Evolutionary conservation across 257 asterid genomes (phyloP), one percentile per base, ranked within the genome.

Genomic region (Jasminum sambac): DNA sequence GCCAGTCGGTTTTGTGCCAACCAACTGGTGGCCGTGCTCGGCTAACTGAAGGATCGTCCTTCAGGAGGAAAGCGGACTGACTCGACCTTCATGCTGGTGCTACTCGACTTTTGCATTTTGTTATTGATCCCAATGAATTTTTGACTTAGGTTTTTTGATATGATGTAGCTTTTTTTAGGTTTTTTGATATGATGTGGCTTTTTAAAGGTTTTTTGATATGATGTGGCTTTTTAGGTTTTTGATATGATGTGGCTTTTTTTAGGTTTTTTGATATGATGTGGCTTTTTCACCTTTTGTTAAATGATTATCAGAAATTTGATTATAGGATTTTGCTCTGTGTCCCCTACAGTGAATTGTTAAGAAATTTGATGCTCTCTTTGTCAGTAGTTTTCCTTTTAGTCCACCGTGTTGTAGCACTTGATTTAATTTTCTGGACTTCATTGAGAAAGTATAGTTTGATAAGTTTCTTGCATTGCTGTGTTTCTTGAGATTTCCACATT

Each of bases 1-100:
- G 83, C 75, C 80, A 75, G 60, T 70, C 83, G 0, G 80, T 75
- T 16, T 67, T 79, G 74, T 74, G 80, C 68, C 83, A 79, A 46
- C 77, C 83, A 1, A 79, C 83, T 11, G 80, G 80, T 24, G 77
- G 79, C 4, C 83, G 79, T 65, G 77, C 83, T 2, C 67, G 76
- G 64, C 83, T 78, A 58, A 79, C 80, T 0, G 83, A 79, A 64
- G 80, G 80, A 30, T 74, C 75, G 40, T 79, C 80, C 21, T 79
- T 74, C 74, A 75, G 83, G 60, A 79, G 73, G 65, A 74, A 79
- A 64, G 83, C 80, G 16, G 83, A 74, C 39, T 79, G 58, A 39
- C 12, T 19, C 11, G 9, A 16, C 26, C 64, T 59, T 0, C n/a
- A 2, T 60, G 8, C 24, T 50, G 24, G 11, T 39, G 43, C 43